Base-by-base conservation (phyloP, 1,139 yeast species). In the Hansenula lynferdii region DNA sequence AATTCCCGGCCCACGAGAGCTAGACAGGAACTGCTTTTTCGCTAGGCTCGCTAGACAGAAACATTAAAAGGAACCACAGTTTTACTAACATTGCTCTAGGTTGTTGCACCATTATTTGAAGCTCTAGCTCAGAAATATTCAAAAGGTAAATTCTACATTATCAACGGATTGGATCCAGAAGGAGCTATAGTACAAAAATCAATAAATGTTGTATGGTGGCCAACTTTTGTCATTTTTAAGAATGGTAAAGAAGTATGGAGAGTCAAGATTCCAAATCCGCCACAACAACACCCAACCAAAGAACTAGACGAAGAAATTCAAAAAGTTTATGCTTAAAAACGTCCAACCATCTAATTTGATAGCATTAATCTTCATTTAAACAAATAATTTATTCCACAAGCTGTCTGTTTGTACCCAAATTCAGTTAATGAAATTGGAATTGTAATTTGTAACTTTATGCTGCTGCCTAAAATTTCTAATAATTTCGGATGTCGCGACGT, bases 121-220 rank as follows among this genome's bases (percentile, higher is more conserved):
- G 17, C 38, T 2, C 34, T 51, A 1, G 49, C 53, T 7, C 34
- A 14, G 4, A 43, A 46, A 35, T 51, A 47, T 31, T 39, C 48
- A 9, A 36, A 43, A 6, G 53, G 51, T 9, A 45, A 43, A 28
- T 51, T 51, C 28, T 43, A 36, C 27, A 42, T 5, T 11, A 39
- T 49, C 35, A 49, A 51, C 17, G 56, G 56, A 1, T 42, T 49
- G 4, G 38, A 39, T 4, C 49, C 43, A 9, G 43, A 42, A n/a
- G 54, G 52, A 2, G 24, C 30, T 5, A 28, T 38, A 31, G 48
- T 51, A 0, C 56, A 51, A 31, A 36, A 48, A 34, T 42, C 49
- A 7, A 41, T 50, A 9, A 39, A 49, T 26, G 56, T 51, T 8
- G 52, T 48, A 0, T 51, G 56, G 56, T 51, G 56, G 56, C 56